Percentiles rank a stretch among this genome's conserved stretches.
Evolutionary conservation across 495 filamentous ascomycete species (phyloP).

Genomic region (Aspergillus campestris): DNA sequence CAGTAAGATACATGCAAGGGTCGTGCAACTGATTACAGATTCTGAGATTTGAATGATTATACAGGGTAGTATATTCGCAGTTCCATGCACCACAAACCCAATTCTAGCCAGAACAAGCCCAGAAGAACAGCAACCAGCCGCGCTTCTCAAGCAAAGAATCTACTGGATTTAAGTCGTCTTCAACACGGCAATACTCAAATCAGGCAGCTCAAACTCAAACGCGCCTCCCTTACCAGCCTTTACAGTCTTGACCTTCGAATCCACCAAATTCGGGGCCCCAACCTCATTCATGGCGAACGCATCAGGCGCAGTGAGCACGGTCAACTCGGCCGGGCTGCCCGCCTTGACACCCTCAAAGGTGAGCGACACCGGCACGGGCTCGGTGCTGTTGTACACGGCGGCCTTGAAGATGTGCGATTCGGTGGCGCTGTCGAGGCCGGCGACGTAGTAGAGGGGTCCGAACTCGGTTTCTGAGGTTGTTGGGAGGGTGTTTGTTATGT

Average conservation of each 20-base stretch:
- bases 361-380: slow-evolving; percentile 37
- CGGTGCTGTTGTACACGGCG: slow-evolving; percentile 58
- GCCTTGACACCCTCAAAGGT: slow-evolving; percentile 44
- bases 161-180: slow-evolving; percentile 11
- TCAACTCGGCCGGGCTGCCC: slow-evolving; percentile 44
- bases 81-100: too few species aligned
- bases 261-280: slow-evolving; percentile 33
- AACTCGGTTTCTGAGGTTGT: slow-evolving; percentile 26
- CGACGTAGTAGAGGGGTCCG: slow-evolving; percentile 39
- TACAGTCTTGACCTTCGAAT: slow-evolving; percentile 33
- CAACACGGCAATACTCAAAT: slow-evolving; percentile 46
- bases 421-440: slow-evolving; percentile 22
- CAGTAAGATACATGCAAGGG: too few species aligned
- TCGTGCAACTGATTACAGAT: too few species aligned
- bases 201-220: slow-evolving; percentile 42
- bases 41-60: too few species aligned
- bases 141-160: background rate
- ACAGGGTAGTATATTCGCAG: too few species aligned
- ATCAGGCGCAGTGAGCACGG: slow-evolving; percentile 46
- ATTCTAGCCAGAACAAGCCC: too few species aligned
- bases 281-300: slow-evolving; percentile 32
- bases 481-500: slow-evolving; percentile 37
- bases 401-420: slow-evolving; percentile 48
- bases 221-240: slow-evolving; percentile 33
- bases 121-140: too few species aligned